Percentiles rank a stretch among this genome's conserved stretches.
phyloP scores from a whole-genome alignment of 495 filamentous ascomycete genomes.

The Penicillium dipodomyicola region DNA sequence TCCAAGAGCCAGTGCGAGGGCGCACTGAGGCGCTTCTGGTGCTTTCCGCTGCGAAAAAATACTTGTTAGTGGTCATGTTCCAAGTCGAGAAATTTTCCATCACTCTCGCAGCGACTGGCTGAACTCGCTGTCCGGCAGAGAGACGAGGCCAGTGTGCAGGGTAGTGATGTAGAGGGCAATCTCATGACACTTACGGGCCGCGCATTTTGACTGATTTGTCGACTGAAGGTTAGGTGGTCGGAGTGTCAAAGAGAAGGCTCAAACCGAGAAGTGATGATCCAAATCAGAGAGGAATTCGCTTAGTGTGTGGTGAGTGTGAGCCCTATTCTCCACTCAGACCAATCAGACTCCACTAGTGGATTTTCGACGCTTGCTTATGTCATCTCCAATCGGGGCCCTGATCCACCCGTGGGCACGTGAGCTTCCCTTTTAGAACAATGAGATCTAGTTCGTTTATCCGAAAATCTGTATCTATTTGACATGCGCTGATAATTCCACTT shows the following conservation, averaged over 20 bases:
- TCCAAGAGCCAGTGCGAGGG: constrained; percentile 99
- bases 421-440: constrained; percentile 7
- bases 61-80: constrained; percentile 30
- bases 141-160: constrained; percentile 1
- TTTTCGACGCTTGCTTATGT: constrained; percentile 2
- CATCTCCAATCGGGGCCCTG: neutral
- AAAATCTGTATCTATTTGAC: constrained; percentile 27
- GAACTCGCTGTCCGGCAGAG: neutral
- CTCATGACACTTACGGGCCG: constrained; percentile 58
- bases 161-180: constrained; percentile 3
- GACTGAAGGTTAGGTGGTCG: constrained; percentile 45
- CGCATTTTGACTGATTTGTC: constrained; percentile 59
- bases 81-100: constrained; percentile 8
- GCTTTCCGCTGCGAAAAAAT: constrained; percentile 78
- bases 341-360: constrained; percentile 11
- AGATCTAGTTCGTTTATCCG: constrained; percentile 1
- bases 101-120: neutral
- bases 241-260: constrained; percentile 8
- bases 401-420: neutral
- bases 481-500: constrained; percentile 29
- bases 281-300: constrained; percentile 34
- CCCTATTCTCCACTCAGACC: constrained; percentile 36
- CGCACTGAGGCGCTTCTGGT: constrained; percentile 98
- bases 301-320: constrained; percentile 34
- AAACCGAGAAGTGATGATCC: constrained; percentile 23